Evolutionary conservation across 805 yeast species (phyloP).

Genomic region (Lipomyces yamadae): DNA sequence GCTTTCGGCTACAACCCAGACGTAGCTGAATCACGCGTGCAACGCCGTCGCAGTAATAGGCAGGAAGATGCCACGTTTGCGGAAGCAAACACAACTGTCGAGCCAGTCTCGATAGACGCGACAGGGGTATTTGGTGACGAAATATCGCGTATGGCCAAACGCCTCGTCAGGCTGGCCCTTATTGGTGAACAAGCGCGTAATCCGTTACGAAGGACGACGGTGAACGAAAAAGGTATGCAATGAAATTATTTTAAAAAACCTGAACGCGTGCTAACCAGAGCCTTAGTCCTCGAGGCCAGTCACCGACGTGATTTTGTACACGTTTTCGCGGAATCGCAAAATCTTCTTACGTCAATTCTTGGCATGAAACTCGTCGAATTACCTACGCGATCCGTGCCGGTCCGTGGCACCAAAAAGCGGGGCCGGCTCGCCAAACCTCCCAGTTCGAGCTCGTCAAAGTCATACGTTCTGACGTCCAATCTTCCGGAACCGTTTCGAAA

Average conservation of each 20-base stretch:
- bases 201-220: conserved; percentile 27
- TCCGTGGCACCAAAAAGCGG: conserved; percentile 7
- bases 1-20: conserved; percentile 4
- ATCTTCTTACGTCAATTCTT: conserved; percentile 6
- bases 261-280: neutral
- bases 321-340: conserved; percentile 28
- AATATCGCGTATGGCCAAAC: conserved; percentile 33
- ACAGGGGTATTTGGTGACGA: conserved; percentile 14
- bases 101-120: neutral
- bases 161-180: conserved; percentile 30
- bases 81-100: neutral
- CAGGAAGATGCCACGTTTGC: neutral
- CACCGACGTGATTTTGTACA: conserved; percentile 24
- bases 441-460: conserved; percentile 9
- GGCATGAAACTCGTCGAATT: conserved; percentile 32
- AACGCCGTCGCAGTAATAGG: neutral
- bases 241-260: neutral
- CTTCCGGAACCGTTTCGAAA: conserved; percentile 18
- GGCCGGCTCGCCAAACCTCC: conserved; percentile 5
- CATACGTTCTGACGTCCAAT: conserved; percentile 20
- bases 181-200: conserved; percentile 19
- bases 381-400: conserved; percentile 22
- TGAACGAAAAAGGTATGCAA: conserved; percentile 28
- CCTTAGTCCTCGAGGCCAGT: conserved; percentile 28
- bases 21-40: neutral